Evolutionary conservation across 2,329 filamentous ascomycete genomes (phyloP).

Genomic region (Pseudonectria foliicola): DNA sequence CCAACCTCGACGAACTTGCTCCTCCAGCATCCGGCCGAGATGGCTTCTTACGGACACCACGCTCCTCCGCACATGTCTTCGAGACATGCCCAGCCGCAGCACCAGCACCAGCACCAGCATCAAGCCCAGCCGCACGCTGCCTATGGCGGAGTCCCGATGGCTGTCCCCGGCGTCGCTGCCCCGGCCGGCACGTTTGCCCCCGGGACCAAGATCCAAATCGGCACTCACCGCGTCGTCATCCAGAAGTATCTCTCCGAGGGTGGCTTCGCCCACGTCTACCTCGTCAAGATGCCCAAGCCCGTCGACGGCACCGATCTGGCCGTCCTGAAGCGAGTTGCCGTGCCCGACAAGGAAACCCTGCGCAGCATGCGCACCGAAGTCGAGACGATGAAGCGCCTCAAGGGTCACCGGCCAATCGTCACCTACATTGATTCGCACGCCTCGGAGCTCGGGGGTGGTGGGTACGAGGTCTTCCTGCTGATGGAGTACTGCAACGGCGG

Average conservation of each 20-base stretch:
- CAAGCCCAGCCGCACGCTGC: conserved; percentile 36
- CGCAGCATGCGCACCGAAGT: conserved; percentile 97
- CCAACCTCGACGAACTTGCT: no score
- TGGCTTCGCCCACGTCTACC: conserved; percentile 96
- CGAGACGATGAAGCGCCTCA: conserved; percentile 99
- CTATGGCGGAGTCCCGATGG: conserved; percentile 37
- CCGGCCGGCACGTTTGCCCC: conserved; percentile 85
- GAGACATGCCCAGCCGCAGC: conserved; percentile 27
- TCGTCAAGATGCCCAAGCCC: conserved; percentile 76
- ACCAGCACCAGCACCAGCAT: no score
- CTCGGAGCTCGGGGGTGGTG: conserved; percentile 83
- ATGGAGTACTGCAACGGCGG: conserved; percentile 98
- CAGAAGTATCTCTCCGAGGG: conserved; percentile 98
- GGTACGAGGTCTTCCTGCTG: conserved; percentile 94
- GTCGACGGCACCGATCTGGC: conserved; percentile 73
- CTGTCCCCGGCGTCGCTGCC: conserved; percentile 33
- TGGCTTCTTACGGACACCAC: conserved; percentile 33
- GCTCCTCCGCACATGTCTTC: conserved; percentile 20
- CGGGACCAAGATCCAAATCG: conserved; percentile 95
- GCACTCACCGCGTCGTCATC: conserved; percentile 84
- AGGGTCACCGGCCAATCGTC: conserved; percentile 92
- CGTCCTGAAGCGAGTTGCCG: conserved; percentile 90
- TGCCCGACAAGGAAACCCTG: conserved; percentile 90
- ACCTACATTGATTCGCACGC: conserved; percentile 98
- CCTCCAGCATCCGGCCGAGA: conserved; percentile 8